Base-by-base conservation (phyloP, 2,329 filamentous ascomycete genomes). In the Arthrobotrys conoides region DNA sequence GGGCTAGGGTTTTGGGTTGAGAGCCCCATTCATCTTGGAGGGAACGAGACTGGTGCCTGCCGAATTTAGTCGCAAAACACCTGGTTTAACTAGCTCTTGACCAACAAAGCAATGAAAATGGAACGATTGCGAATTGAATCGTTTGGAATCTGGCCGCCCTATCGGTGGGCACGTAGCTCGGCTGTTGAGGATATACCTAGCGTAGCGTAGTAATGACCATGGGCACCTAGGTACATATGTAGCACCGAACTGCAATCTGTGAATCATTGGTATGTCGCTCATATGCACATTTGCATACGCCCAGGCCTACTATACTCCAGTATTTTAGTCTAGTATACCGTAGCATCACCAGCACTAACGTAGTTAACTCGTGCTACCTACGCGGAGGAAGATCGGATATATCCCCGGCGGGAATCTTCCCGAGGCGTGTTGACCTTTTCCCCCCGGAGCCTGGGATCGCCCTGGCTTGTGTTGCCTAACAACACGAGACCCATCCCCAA, bases 121-220 rank as follows among this genome's bases (percentile, higher is more conserved):
- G 51, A 57, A 49, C 14, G 9, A 41, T 41, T 66, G 59, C 59
- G 69, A 72, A 65, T 59, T 57, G 69, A 72, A 57, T 66, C 61
- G 24, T 67, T n/a, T 51, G 24, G 18, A n/a, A 67, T 65, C 51
- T 71, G 73, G 51, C 10, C 61, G 63, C 75, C 75, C 69, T 78
- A 78, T 78, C 68, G 75, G 75, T 66, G 75, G 46, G 53, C 64
- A 78, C 75, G 68, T 78, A 64, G 67, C 68, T 57, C 48, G 18
- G 33, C 22, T 51, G 16, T 14, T 59, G 18, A 59, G 53, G 30
- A 38, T 12, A 14, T 22, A 30, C 6, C n/a, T n/a, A n/a, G 27
- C 6, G 27, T 30, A 30, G 10, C 38, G 38, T 41, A 41, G 38
- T 16, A 27, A 1, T 6, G 22, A 46, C 4, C 41, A 44, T 18